Evolutionary conservation across 345 rosid genomes (phyloP), one percentile per base, ranked within the genome.

Genomic region (Jatropha curcas): DNA sequence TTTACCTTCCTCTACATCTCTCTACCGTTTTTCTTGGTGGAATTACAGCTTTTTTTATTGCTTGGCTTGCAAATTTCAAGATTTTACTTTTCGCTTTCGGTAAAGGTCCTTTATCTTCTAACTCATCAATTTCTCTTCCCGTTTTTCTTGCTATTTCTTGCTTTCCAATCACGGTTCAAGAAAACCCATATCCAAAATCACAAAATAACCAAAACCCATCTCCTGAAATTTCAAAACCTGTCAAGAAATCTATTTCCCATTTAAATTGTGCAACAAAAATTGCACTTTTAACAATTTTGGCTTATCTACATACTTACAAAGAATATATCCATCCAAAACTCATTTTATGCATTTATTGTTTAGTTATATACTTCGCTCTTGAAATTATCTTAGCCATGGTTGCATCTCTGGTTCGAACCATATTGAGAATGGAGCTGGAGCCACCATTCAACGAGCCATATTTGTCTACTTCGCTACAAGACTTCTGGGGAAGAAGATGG

Each of bases 401-500:
- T 7, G 43, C 63, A 13, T 17, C 16, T 13, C 16, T 67, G 22
- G 73, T 73, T 13, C 61, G 69, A 17, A 27, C 24, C 46, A 14
- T 39, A 1, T 14, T 75, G 3, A 41, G 64, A 16, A 16, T 68
- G 2, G 74, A 60, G 11, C 63, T 75, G 1, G 78, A 75, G 56
- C 78, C 69, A 7, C 73, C 63, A 7, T 75, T 75, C 56, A 39
- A 61, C n/a, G 68, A 60, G 3, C 78, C 78, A 1, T 61, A 75
- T 45, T 63, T 75, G 24, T 76, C 91, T 1, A 80, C 94, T 3
- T 89, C 97, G 0, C 80, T 91, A 0, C 97, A 89, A 12, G 91
- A 92, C 50, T 89, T 92, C 24, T 89, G 91, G 97, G 92, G 94
- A 5, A 79, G 70, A 45, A 77, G 91, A 70, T 88, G 94, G 93